A percentile compares a stretch with the other conserved stretches of the same genome.
phyloP scores from a whole-genome alignment of 345 rosid species.

The Rhodamnia argentea region DNA sequence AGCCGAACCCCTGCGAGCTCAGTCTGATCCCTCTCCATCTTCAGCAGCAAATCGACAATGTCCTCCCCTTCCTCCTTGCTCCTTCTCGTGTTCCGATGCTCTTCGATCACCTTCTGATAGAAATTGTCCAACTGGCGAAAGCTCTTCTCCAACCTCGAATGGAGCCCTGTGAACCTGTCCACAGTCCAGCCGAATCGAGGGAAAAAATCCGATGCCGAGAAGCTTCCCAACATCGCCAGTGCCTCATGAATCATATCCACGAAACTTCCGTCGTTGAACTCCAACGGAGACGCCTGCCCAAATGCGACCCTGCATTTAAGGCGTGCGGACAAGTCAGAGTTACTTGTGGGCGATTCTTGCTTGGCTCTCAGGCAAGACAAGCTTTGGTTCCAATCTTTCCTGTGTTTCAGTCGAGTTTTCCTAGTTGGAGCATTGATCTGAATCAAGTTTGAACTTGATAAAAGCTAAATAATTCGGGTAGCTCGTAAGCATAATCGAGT shows the following conservation, averaged over 20 bases:
- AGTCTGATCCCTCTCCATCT: background rate
- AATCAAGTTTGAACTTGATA: background rate
- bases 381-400: background rate
- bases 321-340: background rate
- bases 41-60: slow-evolving; percentile 13
- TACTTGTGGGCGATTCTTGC: background rate
- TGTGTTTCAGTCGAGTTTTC: background rate
- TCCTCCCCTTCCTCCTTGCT: slow-evolving; percentile 1
- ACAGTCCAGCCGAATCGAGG: slow-evolving; percentile 13
- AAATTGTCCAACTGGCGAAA: slow-evolving; percentile 4
- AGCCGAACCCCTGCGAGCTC: background rate
- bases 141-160: background rate
- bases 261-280: background rate
- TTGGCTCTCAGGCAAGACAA: background rate
- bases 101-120: background rate
- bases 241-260: background rate
- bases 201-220: slow-evolving; percentile 9
- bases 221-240: background rate
- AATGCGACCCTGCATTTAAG: slow-evolving; percentile 6
- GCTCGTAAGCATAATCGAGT: background rate
- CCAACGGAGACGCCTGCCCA: slow-evolving; percentile 10
- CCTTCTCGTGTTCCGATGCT: slow-evolving; percentile 1
- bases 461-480: background rate
- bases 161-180: slow-evolving; percentile 8
- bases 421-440: background rate